Conservation (phyloP, 2,329 filamentous ascomycete species). For the Blumeria graminis region DNA sequence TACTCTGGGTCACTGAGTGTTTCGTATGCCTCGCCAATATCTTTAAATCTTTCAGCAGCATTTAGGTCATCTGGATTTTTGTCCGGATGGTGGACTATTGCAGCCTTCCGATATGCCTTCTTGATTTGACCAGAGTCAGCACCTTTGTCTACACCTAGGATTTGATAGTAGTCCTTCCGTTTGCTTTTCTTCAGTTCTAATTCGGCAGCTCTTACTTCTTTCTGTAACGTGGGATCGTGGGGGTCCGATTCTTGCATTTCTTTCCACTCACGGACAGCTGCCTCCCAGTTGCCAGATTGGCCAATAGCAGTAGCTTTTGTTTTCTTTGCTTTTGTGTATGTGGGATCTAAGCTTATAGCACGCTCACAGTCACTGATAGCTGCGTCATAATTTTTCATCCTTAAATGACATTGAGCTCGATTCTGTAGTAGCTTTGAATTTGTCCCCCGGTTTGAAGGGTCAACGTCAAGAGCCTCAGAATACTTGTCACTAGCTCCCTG, state of each 20-base stretch:
- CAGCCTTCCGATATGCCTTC: conserved; percentile 87
- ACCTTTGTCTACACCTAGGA: conserved; percentile 68
- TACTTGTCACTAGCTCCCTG: conserved; percentile 69
- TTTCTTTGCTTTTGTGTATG: conserved; percentile 76
- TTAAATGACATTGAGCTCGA: conserved; percentile 60
- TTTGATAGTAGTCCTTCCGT: conserved; percentile 98
- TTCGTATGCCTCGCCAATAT: conserved; percentile 92
- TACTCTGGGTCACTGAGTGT: conserved; percentile 83
- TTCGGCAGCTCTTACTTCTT: conserved; percentile 75
- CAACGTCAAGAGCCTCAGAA: conserved; percentile 57
- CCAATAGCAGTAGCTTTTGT: conserved; percentile 81
- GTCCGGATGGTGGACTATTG: conserved; percentile 85
- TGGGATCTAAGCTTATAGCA: conserved; percentile 59
- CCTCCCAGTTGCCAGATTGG: conserved; percentile 73
- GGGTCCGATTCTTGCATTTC: conserved; percentile 62
- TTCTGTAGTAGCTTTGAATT: conserved; percentile 93
- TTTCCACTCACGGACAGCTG: conserved; percentile 76
- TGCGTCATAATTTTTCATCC: conserved; percentile 60
- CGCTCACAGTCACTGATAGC: conserved; percentile 71
- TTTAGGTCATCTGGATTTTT: conserved; percentile 78
- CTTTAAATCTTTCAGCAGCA: conserved; percentile 87
- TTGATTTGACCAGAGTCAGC: conserved; percentile 72
- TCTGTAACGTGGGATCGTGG: conserved; percentile 52
- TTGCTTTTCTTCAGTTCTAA: conserved; percentile 93
- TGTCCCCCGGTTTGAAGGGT: conserved; percentile 70